Evolutionary conservation across 768 basidiomycete genomes (phyloP), one percentile per base, ranked within the genome.

Genomic region (Lentinula raphanica): DNA sequence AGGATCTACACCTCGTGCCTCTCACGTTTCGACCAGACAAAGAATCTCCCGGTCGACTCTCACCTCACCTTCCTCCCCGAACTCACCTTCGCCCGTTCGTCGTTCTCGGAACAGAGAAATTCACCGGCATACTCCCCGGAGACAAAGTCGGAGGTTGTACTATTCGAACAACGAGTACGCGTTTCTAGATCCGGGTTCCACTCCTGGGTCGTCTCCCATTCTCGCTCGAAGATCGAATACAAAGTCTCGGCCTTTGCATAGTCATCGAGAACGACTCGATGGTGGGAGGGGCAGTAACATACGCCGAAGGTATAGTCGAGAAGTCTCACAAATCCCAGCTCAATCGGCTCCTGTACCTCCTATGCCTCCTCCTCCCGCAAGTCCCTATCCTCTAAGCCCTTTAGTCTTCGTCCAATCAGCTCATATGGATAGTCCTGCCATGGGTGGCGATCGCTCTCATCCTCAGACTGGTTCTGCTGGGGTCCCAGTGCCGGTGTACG

Each of bases 361-460:
- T 27, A 39, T 53, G 51, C 49, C 49, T 21, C 51, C 36, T 38
- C 51, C 49, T 51, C 32, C 51, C 28, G 36, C 51, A 4, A 53
- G 51, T 53, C 36, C 51, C 25, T 53, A 53, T 28, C 51, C 51
- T 36, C 51, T 53, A 5, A 53, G 51, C 9, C 51, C 51, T 5
- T 36, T 53, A 17, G 36, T 53, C 7, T 53, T 53, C 13, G 15
- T 53, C 15, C 23, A 32, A 53, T 35, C 51, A 12, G 27, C 23
- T 5, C 51, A 36, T 27, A 13, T 53, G 36, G 51, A 53, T 12
- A 53, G 49, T 23, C 28, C 51, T n/a, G 21, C 35, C 15, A 36
- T 7, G 5, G 35, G 51, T 25, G 23, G 23, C 23, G 49, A 36
- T 32, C n/a, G 35, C 7, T 23, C 51, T 21, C 51, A 53, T 38